Evolutionary conservation across 371 early-diverging fungal genomes (phyloP).

Genomic region (Syncephalastrum contaminatum): DNA sequence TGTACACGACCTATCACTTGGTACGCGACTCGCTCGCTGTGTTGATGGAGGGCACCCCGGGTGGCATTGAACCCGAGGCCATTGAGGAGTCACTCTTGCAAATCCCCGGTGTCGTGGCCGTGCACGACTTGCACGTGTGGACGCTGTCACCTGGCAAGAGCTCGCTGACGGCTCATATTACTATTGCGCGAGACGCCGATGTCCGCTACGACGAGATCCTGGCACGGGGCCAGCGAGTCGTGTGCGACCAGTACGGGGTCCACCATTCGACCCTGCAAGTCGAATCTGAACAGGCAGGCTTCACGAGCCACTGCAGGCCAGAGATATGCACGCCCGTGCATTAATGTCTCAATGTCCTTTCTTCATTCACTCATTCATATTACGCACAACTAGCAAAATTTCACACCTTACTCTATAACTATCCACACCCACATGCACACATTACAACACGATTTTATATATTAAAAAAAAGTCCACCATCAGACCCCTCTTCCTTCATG

Average conservation of each 20-base stretch:
- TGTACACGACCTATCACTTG: constrained; percentile 70
- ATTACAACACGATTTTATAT: too few species aligned
- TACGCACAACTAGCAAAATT: too few species aligned
- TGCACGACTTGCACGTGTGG: constrained; percentile 80
- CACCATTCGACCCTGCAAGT: constrained; percentile 74
- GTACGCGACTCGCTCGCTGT: constrained; percentile 67
- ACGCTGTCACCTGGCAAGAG: constrained; percentile 71
- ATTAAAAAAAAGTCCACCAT: too few species aligned
- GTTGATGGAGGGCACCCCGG: constrained; percentile 75
- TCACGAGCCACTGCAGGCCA: constrained; percentile 25
- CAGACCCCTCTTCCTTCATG: too few species aligned
- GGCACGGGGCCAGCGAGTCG: constrained; percentile 58
- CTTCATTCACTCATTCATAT: neutral
- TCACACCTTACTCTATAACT: too few species aligned
- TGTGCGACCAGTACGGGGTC: constrained; percentile 65
- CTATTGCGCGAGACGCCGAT: constrained; percentile 21
- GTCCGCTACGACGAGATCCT: constrained; percentile 52
- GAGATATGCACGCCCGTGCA: constrained; percentile 19
- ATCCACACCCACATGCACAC: too few species aligned
- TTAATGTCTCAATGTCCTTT: neutral
- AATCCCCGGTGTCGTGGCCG: constrained; percentile 60
- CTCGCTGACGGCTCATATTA: constrained; percentile 50
- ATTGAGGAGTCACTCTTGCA: constrained; percentile 55
- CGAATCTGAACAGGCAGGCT: constrained; percentile 50
- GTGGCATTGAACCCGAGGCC: constrained; percentile 60